Conservation (phyloP, 1,284 basidiomycete species). For the Boletus smithii region DNA sequence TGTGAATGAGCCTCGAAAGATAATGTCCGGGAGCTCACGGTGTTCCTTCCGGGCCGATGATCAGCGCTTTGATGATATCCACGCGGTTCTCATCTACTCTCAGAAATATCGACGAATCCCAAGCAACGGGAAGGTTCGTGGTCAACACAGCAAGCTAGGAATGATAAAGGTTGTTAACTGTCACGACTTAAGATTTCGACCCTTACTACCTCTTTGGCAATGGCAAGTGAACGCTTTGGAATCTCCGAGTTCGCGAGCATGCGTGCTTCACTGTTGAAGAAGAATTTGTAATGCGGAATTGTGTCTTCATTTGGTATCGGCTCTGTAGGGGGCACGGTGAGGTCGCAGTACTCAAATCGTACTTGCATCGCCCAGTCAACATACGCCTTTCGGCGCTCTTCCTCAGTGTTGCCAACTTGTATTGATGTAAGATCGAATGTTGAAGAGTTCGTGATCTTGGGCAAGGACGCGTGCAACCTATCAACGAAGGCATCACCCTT, state of each 20-base stretch:
- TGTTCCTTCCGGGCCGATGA: slow-evolving; percentile 87
- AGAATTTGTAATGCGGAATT: slow-evolving; percentile 72
- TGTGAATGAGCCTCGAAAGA: slow-evolving; percentile 1
- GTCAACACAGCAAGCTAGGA: slow-evolving; percentile 81
- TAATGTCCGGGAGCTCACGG: slow-evolving; percentile 57
- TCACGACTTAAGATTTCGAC: slow-evolving; percentile 7
- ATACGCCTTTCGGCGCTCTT: slow-evolving; percentile 67
- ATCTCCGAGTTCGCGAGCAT: slow-evolving; percentile 77
- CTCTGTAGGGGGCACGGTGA: slow-evolving; percentile 47
- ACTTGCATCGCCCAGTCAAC: slow-evolving; percentile 76
- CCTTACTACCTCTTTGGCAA: slow-evolving; percentile 79
- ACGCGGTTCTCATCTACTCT: slow-evolving; percentile 84
- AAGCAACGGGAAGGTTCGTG: slow-evolving; percentile 84
- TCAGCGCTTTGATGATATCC: slow-evolving; percentile 86
- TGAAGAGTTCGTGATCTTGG: slow-evolving; percentile 58
- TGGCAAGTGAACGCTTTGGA: slow-evolving; percentile 83
- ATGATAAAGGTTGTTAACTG: not conserved
- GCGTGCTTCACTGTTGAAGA: slow-evolving; percentile 74
- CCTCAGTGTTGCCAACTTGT: slow-evolving; percentile 56
- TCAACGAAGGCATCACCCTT: slow-evolving; percentile 83
- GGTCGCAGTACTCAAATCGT: slow-evolving; percentile 86
- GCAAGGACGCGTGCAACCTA: slow-evolving; percentile 70
- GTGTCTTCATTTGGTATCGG: slow-evolving; percentile 37
- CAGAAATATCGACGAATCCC: slow-evolving; percentile 88
- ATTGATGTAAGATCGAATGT: slow-evolving; percentile 41